Evolutionary conservation across 2,329 filamentous ascomycete genomes (phyloP), one percentile per base, ranked within the genome.

Genomic region (Claviceps africana): DNA sequence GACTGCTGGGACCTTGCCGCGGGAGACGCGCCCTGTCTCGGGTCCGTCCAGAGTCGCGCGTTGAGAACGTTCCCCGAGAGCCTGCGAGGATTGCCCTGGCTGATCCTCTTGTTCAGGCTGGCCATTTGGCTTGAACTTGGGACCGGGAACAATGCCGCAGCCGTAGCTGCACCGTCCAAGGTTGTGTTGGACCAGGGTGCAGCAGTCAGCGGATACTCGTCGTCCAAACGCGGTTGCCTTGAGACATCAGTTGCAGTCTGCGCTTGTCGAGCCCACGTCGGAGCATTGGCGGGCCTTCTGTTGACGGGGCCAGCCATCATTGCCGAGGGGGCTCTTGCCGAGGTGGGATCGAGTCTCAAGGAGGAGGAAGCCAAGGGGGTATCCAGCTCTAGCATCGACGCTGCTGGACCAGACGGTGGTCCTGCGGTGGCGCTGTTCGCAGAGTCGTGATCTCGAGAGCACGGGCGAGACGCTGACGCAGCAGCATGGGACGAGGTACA

Each of bases 201-300:
- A 9, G 69, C 71, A 9, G 72, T 73, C 51, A 65, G 69, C 1
- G 72, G 70, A 55, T 72, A 69, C 4, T 64, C 68, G 13, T 65
- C 68, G 15, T 55, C 57, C 22, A 58, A 56, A 19, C 5, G 28
- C 44, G 50, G 47, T 39, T 51, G 66, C 11, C 54, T 49, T n/a
- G 48, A 19, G 10, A 25, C 21, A 15, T 11, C 10, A 13, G 17
- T 22, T 19, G 59, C 30, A 22, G 19, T 51, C 19, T 60, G 52
- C 15, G 63, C 61, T 21, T 57, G 61, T 19, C 64, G 66, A 25
- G 76, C 75, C 76, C 76, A 79, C 9, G 75, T 77, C 56, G 63
- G 65, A 13, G 61, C 58, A 52, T 66, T 69, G 19, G 66, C 67
- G 30, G 66, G 47, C 19, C 64, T 61, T 55, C 60, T 64, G 37